Evolutionary conservation across 1,284 basidiomycete genomes (phyloP).

Genomic region (Fomitopsis schrenkii): DNA sequence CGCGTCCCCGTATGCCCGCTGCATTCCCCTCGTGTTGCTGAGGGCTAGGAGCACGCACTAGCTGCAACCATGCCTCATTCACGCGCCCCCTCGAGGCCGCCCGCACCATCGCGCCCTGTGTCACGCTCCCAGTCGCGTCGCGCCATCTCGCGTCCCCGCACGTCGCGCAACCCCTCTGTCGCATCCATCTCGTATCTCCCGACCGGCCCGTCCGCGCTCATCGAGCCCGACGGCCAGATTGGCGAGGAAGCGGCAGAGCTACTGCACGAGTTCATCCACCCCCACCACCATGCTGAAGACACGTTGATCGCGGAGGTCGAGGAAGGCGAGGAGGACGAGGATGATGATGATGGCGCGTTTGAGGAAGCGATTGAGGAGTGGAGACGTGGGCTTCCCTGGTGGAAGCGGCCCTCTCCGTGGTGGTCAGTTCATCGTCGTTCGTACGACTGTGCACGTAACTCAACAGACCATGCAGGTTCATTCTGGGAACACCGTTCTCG

Average conservation of each 20-base stretch:
- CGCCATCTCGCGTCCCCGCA: constrained; percentile 22
- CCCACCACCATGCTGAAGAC: constrained; percentile 27
- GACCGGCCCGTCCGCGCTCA: constrained; percentile 33
- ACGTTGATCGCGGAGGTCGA: constrained; percentile 19
- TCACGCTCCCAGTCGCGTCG: constrained; percentile 11
- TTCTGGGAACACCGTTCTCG: constrained; percentile 46
- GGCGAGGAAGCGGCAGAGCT: constrained; percentile 35
- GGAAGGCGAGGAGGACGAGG: constrained; percentile 18
- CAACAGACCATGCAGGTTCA: constrained; percentile 41
- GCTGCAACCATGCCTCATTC: background rate
- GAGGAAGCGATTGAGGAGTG: background rate
- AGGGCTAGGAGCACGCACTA: background rate
- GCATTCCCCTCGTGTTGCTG: background rate
- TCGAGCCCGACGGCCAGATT: constrained; percentile 42
- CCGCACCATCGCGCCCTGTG: background rate
- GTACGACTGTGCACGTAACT: background rate
- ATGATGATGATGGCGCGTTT: background rate
- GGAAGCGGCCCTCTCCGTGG: constrained; percentile 61
- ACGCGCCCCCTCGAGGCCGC: constrained; percentile 4
- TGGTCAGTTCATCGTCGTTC: constrained; percentile 44
- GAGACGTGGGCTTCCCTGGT: constrained; percentile 46
- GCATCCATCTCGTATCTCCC: constrained; percentile 20
- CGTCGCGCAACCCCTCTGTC: constrained; percentile 19
- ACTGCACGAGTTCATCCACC: constrained; percentile 26
- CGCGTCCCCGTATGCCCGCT: background rate